phyloP scores from a whole-genome alignment of 805 yeast species.

The Saccharomycopsis fermentans region DNA sequence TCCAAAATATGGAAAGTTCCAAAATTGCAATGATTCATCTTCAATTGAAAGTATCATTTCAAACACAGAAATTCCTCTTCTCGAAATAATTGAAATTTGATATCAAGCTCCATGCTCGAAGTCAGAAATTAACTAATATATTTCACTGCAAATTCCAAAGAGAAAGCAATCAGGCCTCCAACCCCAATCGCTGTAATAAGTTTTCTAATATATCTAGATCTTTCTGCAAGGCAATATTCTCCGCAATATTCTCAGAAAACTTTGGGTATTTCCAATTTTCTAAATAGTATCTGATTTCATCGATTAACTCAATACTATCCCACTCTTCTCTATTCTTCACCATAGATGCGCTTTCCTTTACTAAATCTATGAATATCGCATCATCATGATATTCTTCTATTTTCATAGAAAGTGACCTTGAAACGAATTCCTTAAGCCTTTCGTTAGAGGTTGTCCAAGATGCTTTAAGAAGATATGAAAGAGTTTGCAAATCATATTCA shows the following conservation, averaged over 20 bases:
- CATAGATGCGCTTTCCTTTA: conserved; percentile 38
- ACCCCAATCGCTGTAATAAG: background rate
- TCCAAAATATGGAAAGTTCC: background rate
- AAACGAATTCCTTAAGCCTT: conserved; percentile 53
- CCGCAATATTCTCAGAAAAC: background rate
- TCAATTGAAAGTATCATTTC: background rate
- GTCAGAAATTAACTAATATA: background rate
- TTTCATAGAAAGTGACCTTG: conserved; percentile 45
- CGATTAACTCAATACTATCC: conserved; percentile 71
- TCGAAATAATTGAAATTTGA: background rate
- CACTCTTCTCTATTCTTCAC: conserved; percentile 56
- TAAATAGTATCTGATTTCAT: conserved; percentile 63
- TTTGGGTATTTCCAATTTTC: background rate
- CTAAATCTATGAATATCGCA: conserved; percentile 3
- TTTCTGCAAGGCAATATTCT: background rate
- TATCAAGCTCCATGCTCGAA: too few relatives aligned
- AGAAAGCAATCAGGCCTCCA: background rate
- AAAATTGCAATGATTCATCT: background rate
- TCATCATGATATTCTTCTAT: conserved; percentile 28
- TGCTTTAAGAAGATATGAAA: conserved; percentile 49
- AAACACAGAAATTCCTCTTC: background rate
- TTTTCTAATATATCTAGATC: background rate
- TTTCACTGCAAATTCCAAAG: background rate
- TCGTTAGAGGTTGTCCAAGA: conserved; percentile 62
- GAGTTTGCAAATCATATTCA: conserved; percentile 1